A percentile compares a stretch with the other conserved stretches of the same genome.
phyloP scores from a whole-genome alignment of 1,284 basidiomycete genomes.

The Singerocomus inundabilis region DNA sequence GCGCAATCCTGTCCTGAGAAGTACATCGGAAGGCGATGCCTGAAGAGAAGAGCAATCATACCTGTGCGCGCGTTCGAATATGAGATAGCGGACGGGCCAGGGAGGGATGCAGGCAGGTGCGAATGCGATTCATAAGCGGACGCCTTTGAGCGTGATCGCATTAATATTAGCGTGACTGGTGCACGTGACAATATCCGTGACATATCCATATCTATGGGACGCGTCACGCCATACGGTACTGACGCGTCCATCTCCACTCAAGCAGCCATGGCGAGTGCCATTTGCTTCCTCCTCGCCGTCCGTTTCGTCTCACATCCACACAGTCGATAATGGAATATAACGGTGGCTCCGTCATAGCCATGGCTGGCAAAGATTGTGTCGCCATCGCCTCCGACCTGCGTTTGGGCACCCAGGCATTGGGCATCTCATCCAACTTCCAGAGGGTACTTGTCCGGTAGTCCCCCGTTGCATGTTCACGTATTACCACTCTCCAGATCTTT shows the following conservation, averaged over 20 bases:
- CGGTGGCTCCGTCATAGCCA: constrained; percentile 97
- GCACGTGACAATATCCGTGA: constrained; percentile 6
- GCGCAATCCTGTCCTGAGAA: constrained; percentile 43
- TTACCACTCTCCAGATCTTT: constrained; percentile 67
- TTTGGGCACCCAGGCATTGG: constrained; percentile 87
- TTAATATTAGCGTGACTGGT: constrained; percentile 2
- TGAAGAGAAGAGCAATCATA: neutral
- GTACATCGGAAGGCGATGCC: neutral
- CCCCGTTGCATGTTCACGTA: constrained; percentile 5
- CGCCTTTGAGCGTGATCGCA: neutral
- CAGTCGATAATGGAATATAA: constrained; percentile 87
- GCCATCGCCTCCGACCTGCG: constrained; percentile 97
- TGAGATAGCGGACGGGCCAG: constrained; percentile 20
- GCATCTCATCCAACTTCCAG: constrained; percentile 91
- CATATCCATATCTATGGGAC: neutral
- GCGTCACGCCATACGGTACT: constrained; percentile 21
- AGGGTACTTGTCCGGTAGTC: constrained; percentile 56
- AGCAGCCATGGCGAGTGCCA: constrained; percentile 28
- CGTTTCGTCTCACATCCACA: constrained; percentile 7
- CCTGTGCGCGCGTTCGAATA: constrained; percentile 22
- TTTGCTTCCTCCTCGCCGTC: neutral
- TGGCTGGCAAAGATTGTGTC: constrained; percentile 98
- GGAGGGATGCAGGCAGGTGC: neutral
- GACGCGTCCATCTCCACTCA: constrained; percentile 23
- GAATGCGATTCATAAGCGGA: constrained; percentile 17